Conservation (phyloP, 2,329 filamentous ascomycete species). For the Colletotrichum somersetense region DNA sequence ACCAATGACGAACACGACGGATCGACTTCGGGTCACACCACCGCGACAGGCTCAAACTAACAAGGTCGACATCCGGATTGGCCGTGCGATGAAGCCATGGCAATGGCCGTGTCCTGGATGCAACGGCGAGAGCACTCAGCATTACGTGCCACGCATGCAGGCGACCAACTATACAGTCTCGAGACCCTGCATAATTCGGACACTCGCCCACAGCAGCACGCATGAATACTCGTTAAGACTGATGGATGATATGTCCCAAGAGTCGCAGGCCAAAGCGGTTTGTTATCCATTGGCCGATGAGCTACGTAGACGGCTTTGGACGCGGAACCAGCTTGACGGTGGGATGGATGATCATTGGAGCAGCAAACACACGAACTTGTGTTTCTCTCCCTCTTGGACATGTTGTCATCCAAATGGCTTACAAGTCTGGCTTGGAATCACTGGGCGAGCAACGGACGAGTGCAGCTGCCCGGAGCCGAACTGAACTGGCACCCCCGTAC, state of each 20-base stretch:
- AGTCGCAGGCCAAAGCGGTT: not conserved
- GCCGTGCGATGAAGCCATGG: not conserved
- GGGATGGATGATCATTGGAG: not conserved
- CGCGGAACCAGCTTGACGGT: not conserved
- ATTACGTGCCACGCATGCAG: too few species aligned
- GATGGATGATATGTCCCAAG: not conserved
- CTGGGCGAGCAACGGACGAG: not conserved
- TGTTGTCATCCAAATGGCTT: too few species aligned
- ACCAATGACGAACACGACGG: not conserved
- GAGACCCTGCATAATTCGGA: not conserved
- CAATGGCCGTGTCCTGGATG: not conserved
- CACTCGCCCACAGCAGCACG: not conserved
- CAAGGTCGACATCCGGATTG: not conserved
- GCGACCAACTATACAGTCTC: not conserved
- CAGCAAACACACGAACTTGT: not conserved
- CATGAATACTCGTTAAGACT: not conserved
- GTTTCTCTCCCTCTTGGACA: not conserved
- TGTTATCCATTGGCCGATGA: not conserved
- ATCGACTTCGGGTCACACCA: not conserved
- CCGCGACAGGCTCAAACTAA: not conserved
- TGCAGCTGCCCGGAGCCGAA: slow-evolving; percentile 20
- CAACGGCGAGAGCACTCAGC: not conserved
- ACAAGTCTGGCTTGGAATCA: not conserved
- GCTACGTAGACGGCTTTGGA: not conserved
- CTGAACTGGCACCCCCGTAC: slow-evolving; percentile 21